Base-by-base conservation (phyloP, 495 filamentous ascomycete species). In the Trichoderma erinaceum region DNA sequence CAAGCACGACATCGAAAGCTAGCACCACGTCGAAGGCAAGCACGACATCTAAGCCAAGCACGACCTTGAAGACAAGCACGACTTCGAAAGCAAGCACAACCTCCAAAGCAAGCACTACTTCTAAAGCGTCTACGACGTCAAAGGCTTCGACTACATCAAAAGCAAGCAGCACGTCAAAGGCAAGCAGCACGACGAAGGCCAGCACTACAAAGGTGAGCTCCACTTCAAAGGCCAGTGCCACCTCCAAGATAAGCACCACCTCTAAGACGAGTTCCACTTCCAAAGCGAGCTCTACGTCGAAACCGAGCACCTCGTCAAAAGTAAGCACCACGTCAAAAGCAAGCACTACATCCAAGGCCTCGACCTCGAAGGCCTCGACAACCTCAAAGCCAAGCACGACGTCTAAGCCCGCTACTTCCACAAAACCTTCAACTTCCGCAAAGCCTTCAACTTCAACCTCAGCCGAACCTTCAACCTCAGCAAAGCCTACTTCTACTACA, bases 391-490 rank as follows among this genome's bases (percentile, higher is more conserved):
- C 65, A 18, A 18, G 15, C 50, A 56, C 65, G 23, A 38, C 44
- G 58, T 68, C 69, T 32, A 56, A 32, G n/a, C 13, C 44, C 44
- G 67, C 69, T 15, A 65, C 68, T 29, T 29, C 29, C 29, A 29
- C 29, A 29, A 29, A 29, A 4, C 29, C 29, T 29, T 1, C 29
- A 29, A 29, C 29, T 32, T 15, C 67, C 35, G 67, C 68, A 25
- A 66, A 69, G 25, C 67, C 67, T 21, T 25, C 61, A n/a, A 68
- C 66, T 64, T 64, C 29, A 29, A 29, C 29, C 41, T 15, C 67
- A 38, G 67, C 68, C 32, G 64, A 69, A n/a, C 67, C 67, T 21
- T 25, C 61, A n/a, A 68, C 66, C 58, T 64, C 67, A 44, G 68
- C 67, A 5, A 67, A 38, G 21, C 41, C 63, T 3, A 41, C 32